Conservation (phyloP, 768 basidiomycete species). For the Lentinula boryana region DNA sequence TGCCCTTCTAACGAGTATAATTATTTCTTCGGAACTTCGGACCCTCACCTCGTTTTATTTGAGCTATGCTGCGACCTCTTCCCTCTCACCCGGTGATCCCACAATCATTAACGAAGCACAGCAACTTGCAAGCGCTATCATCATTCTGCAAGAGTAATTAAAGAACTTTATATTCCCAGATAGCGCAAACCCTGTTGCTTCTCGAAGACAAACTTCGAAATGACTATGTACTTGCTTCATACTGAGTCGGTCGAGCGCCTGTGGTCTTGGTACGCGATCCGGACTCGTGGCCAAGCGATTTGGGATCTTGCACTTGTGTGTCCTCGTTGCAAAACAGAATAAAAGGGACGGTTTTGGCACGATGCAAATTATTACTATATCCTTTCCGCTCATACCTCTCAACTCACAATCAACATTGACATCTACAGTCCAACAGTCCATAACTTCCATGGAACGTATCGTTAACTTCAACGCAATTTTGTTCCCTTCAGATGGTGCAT, state of each 20-base stretch:
- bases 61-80: background rate
- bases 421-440: background rate
- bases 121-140: background rate
- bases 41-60: background rate
- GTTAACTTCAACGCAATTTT: conserved; percentile 64
- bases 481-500: conserved; percentile 63
- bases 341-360: background rate
- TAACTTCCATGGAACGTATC: conserved; percentile 51
- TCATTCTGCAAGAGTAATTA: background rate
- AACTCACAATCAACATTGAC: background rate
- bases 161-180: background rate
- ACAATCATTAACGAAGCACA: background rate
- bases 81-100: background rate
- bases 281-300: background rate
- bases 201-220: background rate
- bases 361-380: background rate
- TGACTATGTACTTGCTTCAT: background rate
- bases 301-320: background rate
- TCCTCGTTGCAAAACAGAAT: background rate
- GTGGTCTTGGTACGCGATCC: background rate
- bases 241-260: background rate
- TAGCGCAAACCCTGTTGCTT: background rate
- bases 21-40: background rate
- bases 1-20: background rate
- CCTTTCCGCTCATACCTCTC: background rate